Percentiles rank a stretch among this genome's conserved stretches.
phyloP scores from a whole-genome alignment of 129 eudicot species.

The Glebionis coronaria region DNA sequence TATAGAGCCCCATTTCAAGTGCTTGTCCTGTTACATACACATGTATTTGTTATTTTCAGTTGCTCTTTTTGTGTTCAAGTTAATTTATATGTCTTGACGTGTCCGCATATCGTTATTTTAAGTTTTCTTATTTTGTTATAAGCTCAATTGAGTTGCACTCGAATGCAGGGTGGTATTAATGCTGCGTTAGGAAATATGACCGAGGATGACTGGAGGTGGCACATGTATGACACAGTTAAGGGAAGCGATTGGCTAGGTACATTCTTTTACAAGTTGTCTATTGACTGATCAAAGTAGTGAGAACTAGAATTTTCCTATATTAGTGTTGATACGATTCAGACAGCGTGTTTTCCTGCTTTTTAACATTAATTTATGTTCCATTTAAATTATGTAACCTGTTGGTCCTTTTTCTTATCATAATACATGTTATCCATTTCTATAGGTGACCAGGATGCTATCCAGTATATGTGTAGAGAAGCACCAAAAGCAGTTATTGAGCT shows the following conservation, averaged over 20 bases:
- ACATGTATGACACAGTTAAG: slow-evolving; percentile 96
- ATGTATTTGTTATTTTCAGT: background rate
- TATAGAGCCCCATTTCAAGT: background rate
- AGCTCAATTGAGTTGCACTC: slow-evolving; percentile 1
- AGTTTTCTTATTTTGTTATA: background rate
- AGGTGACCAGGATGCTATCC: slow-evolving; percentile 99
- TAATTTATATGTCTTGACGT: background rate
- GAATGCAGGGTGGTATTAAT: slow-evolving; percentile 85
- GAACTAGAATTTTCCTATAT: slow-evolving; percentile 1
- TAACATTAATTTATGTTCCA: slow-evolving; percentile 2
- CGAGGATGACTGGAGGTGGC: slow-evolving; percentile 99
- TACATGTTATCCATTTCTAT: slow-evolving; percentile 24
- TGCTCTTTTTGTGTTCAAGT: background rate
- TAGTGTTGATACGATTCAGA: slow-evolving; percentile 6
- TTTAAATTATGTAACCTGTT: background rate
- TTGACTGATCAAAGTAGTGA: slow-evolving; percentile 4
- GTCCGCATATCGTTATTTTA: too few species aligned
- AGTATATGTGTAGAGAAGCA: slow-evolving; percentile 99
- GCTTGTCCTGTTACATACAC: background rate
- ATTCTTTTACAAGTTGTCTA: slow-evolving; percentile 7
- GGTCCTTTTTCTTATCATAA: slow-evolving; percentile 13
- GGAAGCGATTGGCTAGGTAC: slow-evolving; percentile 61
- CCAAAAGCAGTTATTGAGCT: slow-evolving; percentile 99
- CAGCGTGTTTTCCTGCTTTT: background rate
- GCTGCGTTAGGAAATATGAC: slow-evolving; percentile 93